Evolutionary conservation across 2,329 filamentous ascomycete genomes (phyloP), one percentile per base, ranked within the genome.

Genomic region (Fusarium decemcellulare): DNA sequence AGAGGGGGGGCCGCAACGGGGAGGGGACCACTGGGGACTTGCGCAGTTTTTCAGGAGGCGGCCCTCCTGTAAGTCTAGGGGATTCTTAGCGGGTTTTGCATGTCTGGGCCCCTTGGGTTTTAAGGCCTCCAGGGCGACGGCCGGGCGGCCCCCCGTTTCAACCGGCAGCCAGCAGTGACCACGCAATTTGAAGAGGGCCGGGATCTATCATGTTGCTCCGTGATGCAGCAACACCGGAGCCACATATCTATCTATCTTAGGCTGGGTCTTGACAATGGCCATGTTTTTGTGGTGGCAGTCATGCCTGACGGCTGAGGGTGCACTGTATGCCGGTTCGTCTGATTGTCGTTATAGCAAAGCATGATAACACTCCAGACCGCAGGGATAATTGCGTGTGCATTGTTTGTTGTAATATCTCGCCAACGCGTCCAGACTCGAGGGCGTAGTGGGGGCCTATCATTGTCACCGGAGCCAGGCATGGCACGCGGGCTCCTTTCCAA

Each of bases 11-110:
- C 66, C 47, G 52, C 58, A 59, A 68, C 63, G 55, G 55, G 37
- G 67, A 63, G 46, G 50, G 58, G 53, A 5, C 32, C 32, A 34
- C 32, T 23, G 32, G 32, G 55, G 48, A 50, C 53, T 57, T 37
- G 44, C n/a, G 47, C 34, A 52, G 18, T 23, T 43, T 12, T 53
- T 50, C 36, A 53, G 36, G 36, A 66, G 65, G 65, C 40, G 48
- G 54, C 27, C 36, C 40, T 36, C 43, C 63, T 70, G 47, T 63
- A 61, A 61, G 29, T 67, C 58, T 70, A 70, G 67, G 67, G 67
- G 63, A 67, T 50, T 27, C 27, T 52, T 51, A 58, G 64, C 43
- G 53, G 51, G 43, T 61, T 61, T 62, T 50, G 57, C 32, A n/a
- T 29, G 61, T 64, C 32, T 56, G 32, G 32, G 44, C 57, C 58